Base-by-base conservation (phyloP, 306 rosid genomes). In the Phaseolus lunatus region DNA sequence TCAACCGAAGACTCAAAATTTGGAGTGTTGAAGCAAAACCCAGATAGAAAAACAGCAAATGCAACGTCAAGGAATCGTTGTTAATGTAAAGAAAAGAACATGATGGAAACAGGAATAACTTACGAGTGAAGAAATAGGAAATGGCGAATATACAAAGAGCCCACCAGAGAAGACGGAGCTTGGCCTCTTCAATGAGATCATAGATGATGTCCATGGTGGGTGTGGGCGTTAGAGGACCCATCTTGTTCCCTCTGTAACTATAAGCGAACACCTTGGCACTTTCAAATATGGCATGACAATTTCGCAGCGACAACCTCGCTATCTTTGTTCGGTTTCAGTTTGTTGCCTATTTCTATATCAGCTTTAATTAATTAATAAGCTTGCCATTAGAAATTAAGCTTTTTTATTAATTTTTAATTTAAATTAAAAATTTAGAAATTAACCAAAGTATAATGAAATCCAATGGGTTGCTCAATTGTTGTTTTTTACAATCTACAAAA, bases 91-190 rank as follows among this genome's bases (percentile, higher is more conserved):
- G 19, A 31, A 75, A 5, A 15, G 61, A 62, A 13, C 24, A 23
- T 44, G 23, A 64, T 33, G 79, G 73, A 39, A 26, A 48, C 26
- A 23, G 41, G 66, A 72, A 73, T 67, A 19, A 82, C 96, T 90
- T 88, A 96, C 99, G 93, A n/a, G 98, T 85, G 19, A 96, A 73
- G 87, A 93, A 89, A 87, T 96, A 96, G 11, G 98, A 83, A 84
- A 93, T 84, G 80, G 83, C 87, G 84, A 93, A 96, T 53, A 91
- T 80, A 80, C 90, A 93, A 75, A 96, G 85, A 64, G 94, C 85
- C 99, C 99, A 96, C 98, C 99, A 96, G 2, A 91, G 90, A 27
- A 89, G 76, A 73, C 99, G 97, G 24, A 91, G 84, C 75, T 96
- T 91, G 65, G 88, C 92, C 82, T 96, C 98, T 80, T 92, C 96